Conservation (phyloP, 2,329 filamentous ascomycete species). For the Colletotrichum eleusines region DNA sequence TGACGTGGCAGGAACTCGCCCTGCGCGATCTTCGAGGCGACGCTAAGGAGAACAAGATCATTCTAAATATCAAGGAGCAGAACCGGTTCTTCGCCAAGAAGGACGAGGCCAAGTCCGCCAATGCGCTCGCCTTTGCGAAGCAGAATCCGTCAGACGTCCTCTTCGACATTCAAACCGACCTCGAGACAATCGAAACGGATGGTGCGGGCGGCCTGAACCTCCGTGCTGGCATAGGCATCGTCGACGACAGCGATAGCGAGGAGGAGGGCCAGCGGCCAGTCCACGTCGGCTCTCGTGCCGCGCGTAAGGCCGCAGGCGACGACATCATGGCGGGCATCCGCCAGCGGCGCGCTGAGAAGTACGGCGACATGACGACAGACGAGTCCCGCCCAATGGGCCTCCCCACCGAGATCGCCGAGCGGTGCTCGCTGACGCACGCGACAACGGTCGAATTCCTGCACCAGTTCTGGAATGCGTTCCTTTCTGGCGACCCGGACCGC, state of each 20-base stretch:
- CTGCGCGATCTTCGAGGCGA: conserved; percentile 85
- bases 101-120: conserved; percentile 60
- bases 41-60: conserved; percentile 79
- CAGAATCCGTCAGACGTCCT: conserved; percentile 79
- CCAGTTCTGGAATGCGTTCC: conserved; percentile 94
- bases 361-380: conserved; percentile 56
- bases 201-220: conserved; percentile 68
- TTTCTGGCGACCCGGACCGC: conserved; percentile 86
- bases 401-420: conserved; percentile 67
- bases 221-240: conserved; percentile 73
- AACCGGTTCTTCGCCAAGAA: conserved; percentile 81
- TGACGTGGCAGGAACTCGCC: conserved; percentile 79
- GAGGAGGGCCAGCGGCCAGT: conserved; percentile 63
- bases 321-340: conserved; percentile 75
- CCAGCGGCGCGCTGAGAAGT: conserved; percentile 70
- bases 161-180: conserved; percentile 70
- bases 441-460: conserved; percentile 96
- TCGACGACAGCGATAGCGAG: conserved; percentile 77
- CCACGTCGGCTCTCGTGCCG: conserved; percentile 77
- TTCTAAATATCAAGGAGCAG: conserved; percentile 90
- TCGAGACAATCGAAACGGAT: conserved; percentile 65
- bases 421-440: conserved; percentile 80
- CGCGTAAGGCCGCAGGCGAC: conserved; percentile 72
- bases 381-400: conserved; percentile 54
- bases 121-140: conserved; percentile 69